Percentiles rank a stretch among this genome's conserved stretches.
Evolutionary conservation across 2,329 filamentous ascomycete genomes (phyloP).

Genomic region (Aspergillus tanneri): DNA sequence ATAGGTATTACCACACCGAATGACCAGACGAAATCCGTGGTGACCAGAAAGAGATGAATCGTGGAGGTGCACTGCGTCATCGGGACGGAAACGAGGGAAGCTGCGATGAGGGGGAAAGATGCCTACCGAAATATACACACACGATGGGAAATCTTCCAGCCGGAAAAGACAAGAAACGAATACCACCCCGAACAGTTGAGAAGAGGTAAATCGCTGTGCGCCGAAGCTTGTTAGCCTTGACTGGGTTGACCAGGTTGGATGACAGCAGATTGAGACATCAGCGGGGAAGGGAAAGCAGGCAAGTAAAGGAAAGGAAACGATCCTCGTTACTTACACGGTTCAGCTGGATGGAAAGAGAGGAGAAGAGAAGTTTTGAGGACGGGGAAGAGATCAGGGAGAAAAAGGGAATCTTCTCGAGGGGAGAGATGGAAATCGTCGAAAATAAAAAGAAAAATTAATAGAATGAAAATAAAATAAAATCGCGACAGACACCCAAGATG

Average conservation of each 20-base stretch:
- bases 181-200: not conserved
- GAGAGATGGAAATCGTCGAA: not conserved
- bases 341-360: not conserved
- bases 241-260: not conserved
- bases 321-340: too few relatives aligned
- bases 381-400: not conserved
- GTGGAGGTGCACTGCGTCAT: conserved; percentile 14
- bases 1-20: not conserved
- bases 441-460: conserved; percentile 5
- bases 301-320: not conserved
- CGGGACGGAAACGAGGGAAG: conserved; percentile 8
- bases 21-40: conserved; percentile 2
- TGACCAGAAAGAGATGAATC: conserved; percentile 1
- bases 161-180: not conserved
- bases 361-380: not conserved
- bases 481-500: not conserved
- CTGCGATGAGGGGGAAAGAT: conserved; percentile 2
- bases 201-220: not conserved
- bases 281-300: not conserved
- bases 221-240: not conserved
- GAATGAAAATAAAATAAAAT: conserved; percentile 3
- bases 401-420: not conserved
- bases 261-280: not conserved
- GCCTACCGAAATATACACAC: conserved; percentile 9
- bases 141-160: not conserved